Conservation (phyloP, 805 yeast species). For the Starmerella geochares region DNA sequence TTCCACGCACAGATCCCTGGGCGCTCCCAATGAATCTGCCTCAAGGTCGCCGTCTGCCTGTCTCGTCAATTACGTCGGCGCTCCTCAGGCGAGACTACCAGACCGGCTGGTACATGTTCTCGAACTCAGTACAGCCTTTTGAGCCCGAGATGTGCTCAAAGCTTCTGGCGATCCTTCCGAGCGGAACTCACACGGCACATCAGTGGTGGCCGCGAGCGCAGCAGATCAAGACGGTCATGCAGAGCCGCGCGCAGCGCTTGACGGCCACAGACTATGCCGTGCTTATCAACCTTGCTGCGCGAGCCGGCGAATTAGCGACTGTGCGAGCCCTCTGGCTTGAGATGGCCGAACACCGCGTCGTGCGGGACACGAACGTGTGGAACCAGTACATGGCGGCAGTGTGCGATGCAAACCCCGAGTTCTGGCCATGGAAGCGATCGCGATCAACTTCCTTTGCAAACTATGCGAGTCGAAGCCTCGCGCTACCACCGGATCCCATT, state of each 20-base stretch:
- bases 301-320: constrained; percentile 20
- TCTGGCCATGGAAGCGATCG: constrained; percentile 26
- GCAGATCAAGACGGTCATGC: constrained; percentile 20
- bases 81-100: constrained; percentile 14
- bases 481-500: neutral
- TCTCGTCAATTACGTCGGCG: constrained; percentile 7
- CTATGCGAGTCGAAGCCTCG: neutral
- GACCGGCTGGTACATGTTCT: constrained; percentile 16
- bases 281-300: constrained; percentile 27
- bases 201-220: constrained; percentile 25
- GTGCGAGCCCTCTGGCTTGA: constrained; percentile 28
- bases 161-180: constrained; percentile 20
- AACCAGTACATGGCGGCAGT: constrained; percentile 30
- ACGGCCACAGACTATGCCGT: constrained; percentile 24
- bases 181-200: constrained; percentile 18
- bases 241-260: constrained; percentile 17
- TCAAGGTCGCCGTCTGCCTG: neutral
- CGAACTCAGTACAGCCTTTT: constrained; percentile 7
- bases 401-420: constrained; percentile 27
- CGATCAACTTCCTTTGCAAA: constrained; percentile 4
- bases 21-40: neutral
- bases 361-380: constrained; percentile 28
- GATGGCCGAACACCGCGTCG: constrained; percentile 18
- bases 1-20: constrained; percentile 15
- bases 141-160: constrained; percentile 9